These are phyloP conservation scores for Ploettnerulaceae sp. DNA, from an alignment of 2,329 filamentous ascomycete species.

Conservation along the genomic window DNA sequence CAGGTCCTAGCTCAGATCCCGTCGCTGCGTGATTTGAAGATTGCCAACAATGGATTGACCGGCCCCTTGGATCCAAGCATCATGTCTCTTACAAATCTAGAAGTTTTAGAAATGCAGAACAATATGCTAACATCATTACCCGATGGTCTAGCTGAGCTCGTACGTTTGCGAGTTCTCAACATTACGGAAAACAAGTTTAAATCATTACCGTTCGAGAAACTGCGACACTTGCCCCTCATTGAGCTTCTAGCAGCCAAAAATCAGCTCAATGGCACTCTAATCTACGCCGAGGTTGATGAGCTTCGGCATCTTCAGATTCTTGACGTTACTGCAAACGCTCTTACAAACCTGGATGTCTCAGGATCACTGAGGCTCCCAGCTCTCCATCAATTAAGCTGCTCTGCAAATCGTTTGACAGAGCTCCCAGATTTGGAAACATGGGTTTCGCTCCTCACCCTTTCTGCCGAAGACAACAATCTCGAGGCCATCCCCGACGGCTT, in stretches of 20 bases:
- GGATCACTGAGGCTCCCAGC: conserved; percentile 51
- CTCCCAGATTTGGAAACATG: conserved; percentile 74
- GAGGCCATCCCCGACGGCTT: conserved; percentile 73
- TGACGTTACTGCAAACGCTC: conserved; percentile 71
- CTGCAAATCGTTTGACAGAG: conserved; percentile 69
- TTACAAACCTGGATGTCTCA: conserved; percentile 40
- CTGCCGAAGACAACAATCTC: conserved; percentile 79
- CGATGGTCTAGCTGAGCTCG: conserved; percentile 59
- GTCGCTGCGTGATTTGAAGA: conserved; percentile 70
- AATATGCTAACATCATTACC: conserved; percentile 75
- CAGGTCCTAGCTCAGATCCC: conserved; percentile 69
- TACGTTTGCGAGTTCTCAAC: conserved; percentile 69
- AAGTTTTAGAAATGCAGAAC: conserved; percentile 73
- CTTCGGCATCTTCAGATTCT: conserved; percentile 66
- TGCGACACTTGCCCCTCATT: conserved; percentile 63
- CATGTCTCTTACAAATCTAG: conserved; percentile 60
- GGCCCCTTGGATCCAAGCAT: conserved; percentile 64
- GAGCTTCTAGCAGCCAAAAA: conserved; percentile 77
- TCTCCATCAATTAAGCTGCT: conserved; percentile 69
- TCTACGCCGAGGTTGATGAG: conserved; percentile 54
- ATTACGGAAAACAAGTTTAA: conserved; percentile 74
- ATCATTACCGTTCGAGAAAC: conserved; percentile 62
- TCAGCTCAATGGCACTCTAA: conserved; percentile 66
- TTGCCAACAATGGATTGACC: conserved; percentile 71
- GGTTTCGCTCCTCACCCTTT: conserved; percentile 66